These are phyloP conservation scores for Skeletonema menzelii DNA, from an alignment of 108 stramenopile species.

Conservation along the genomic window DNA sequence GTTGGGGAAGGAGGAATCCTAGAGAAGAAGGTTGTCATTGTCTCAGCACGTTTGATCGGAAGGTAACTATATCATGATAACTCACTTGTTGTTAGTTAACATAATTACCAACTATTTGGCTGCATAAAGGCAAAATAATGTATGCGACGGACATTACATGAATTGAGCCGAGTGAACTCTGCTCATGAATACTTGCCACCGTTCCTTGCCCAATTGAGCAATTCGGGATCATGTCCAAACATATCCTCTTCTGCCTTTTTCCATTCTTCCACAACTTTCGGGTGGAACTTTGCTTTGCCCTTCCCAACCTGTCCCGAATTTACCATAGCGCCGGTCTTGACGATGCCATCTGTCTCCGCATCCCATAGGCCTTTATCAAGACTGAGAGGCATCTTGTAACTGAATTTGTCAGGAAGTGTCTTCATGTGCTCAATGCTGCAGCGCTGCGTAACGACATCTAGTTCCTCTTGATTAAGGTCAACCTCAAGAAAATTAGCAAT, in stretches of 20 bases:
- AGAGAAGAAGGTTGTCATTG: constrained; percentile 8
- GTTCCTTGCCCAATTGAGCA: constrained; percentile 35
- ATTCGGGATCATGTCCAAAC: constrained; percentile 27
- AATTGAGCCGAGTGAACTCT: neutral
- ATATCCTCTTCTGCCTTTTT: constrained; percentile 34
- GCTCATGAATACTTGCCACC: constrained; percentile 16
- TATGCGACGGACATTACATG: no score
- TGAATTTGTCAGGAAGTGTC: constrained; percentile 18
- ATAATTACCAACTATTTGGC: no score
- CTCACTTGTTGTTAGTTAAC: no score
- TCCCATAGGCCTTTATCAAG: constrained; percentile 36
- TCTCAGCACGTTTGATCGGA: constrained; percentile 15
- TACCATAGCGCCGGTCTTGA: constrained; percentile 12
- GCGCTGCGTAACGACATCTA: constrained; percentile 26
- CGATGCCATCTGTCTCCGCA: constrained; percentile 6
- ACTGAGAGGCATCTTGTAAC: constrained; percentile 42
- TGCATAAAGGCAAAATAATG: neutral
- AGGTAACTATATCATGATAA: neutral
- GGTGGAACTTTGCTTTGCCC: constrained; percentile 23
- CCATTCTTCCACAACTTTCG: constrained; percentile 24
- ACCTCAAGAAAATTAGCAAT: constrained; percentile 47
- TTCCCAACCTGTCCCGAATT: constrained; percentile 24
- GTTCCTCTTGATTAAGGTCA: constrained; percentile 23
- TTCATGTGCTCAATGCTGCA: constrained; percentile 56
- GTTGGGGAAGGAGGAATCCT: constrained; percentile 5